These are phyloP conservation scores for Bothriochloa decipiens DNA, from an alignment of 176 grass and related monocot genomes.

Conservation along the genomic window DNA sequence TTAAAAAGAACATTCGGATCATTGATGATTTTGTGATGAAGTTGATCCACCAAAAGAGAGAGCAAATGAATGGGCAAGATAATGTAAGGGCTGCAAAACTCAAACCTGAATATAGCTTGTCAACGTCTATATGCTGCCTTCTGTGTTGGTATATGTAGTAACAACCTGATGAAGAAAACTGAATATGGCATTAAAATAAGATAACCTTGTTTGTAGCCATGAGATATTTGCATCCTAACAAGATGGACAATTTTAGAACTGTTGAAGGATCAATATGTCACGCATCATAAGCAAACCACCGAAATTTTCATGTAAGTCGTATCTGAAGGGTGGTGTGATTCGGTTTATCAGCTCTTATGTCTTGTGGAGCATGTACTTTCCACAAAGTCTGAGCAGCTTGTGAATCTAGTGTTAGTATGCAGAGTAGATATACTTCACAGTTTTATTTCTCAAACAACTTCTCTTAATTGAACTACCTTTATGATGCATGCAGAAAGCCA, in stretches of 20 bases:
- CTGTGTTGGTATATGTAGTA: background rate
- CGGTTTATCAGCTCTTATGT: conserved; percentile 1
- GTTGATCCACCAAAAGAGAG: conserved; percentile 55
- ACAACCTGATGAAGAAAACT: background rate
- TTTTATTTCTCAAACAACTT: background rate
- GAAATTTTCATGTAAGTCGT: background rate
- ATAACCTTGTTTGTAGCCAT: background rate
- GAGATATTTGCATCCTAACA: background rate
- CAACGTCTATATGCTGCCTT: background rate
- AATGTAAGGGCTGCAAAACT: conserved; percentile 17
- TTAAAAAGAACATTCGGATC: conserved; percentile 52
- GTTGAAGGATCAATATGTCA: background rate
- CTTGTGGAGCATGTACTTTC: conserved; percentile 14
- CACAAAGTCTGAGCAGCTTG: background rate
- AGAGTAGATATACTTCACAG: background rate
- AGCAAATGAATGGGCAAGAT: conserved; percentile 39
- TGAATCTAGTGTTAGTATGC: conserved; percentile 20
- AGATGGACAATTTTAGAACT: background rate
- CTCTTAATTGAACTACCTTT: conserved; percentile 22
- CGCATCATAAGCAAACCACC: background rate
- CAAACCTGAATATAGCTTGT: background rate
- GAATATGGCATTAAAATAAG: background rate
- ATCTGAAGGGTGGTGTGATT: background rate
- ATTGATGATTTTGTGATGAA: conserved; percentile 71
- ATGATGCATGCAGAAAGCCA: conserved; percentile 44